These are phyloP conservation scores for Oryza nivara DNA, from an alignment of 176 grass and related monocot genomes.

Conservation along the genomic window DNA sequence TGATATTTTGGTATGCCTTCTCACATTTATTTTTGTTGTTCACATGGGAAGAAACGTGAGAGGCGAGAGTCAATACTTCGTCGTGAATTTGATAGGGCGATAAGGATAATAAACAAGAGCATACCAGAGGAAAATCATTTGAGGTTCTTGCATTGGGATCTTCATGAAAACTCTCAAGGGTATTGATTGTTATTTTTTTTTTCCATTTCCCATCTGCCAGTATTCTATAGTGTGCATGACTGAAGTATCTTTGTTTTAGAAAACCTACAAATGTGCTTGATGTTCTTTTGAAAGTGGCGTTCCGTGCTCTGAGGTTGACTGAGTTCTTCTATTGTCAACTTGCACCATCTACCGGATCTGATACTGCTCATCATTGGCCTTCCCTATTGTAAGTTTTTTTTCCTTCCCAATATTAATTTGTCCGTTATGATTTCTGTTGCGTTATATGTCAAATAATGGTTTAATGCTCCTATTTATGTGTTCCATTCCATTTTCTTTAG, in stretches of 20 bases:
- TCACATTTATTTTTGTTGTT: slow-evolving; percentile 26
- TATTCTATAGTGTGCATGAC: slow-evolving; percentile 23
- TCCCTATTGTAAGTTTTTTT: slow-evolving; percentile 55
- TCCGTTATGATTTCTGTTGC: not conserved
- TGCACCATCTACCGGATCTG: slow-evolving; percentile 42
- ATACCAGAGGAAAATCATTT: slow-evolving; percentile 65
- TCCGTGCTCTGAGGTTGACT: slow-evolving; percentile 67
- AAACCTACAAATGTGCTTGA: slow-evolving; percentile 80
- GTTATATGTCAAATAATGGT: not conserved
- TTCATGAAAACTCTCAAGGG: slow-evolving; percentile 80
- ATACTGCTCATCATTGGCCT: slow-evolving; percentile 56
- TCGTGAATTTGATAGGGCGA: slow-evolving; percentile 75
- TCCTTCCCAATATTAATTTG: slow-evolving; percentile 1
- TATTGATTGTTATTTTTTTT: slow-evolving; percentile 50
- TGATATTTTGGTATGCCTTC: slow-evolving; percentile 26
- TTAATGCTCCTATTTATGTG: slow-evolving; percentile 29
- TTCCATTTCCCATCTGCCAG: not conserved
- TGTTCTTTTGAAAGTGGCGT: slow-evolving; percentile 73
- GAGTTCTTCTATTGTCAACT: slow-evolving; percentile 84
- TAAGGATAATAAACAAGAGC: slow-evolving; percentile 67
- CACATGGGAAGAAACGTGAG: slow-evolving; percentile 65
- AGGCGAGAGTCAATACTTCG: slow-evolving; percentile 88
- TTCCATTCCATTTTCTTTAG: slow-evolving; percentile 33
- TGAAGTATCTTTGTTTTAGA: slow-evolving; percentile 51
- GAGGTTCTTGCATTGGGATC: slow-evolving; percentile 94